These are phyloP conservation scores for Trichoderma endophyticum DNA, from an alignment of 2,329 filamentous ascomycete genomes.

Conservation along the genomic window DNA sequence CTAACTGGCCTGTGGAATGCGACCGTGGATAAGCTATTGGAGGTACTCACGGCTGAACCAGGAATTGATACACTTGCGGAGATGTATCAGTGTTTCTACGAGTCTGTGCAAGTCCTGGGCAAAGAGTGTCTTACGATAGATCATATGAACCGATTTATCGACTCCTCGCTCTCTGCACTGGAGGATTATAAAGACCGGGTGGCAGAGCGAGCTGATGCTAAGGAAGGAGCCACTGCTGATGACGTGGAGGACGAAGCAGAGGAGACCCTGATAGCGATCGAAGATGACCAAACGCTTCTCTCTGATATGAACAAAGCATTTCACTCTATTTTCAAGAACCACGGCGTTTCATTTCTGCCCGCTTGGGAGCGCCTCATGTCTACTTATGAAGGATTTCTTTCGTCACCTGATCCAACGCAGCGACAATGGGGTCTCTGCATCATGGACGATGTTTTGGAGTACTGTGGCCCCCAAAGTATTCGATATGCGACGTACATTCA, in stretches of 20 bases:
- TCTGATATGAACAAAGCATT: slow-evolving; percentile 99
- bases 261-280: slow-evolving; percentile 84
- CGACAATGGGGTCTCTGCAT: slow-evolving; percentile 99
- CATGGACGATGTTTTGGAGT: slow-evolving; percentile 96
- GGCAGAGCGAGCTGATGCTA: slow-evolving; percentile 76
- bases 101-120: slow-evolving; percentile 91
- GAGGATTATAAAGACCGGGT: slow-evolving; percentile 92
- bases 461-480: slow-evolving; percentile 86
- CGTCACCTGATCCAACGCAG: slow-evolving; percentile 79
- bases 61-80: slow-evolving; percentile 94
- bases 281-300: slow-evolving; percentile 93
- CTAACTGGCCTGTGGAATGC: slow-evolving; percentile 79
- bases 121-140: slow-evolving; percentile 73
- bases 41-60: slow-evolving; percentile 89
- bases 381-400: slow-evolving; percentile 83
- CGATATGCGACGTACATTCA: slow-evolving; percentile 84
- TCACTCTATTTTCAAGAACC: slow-evolving; percentile 98
- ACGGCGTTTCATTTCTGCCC: slow-evolving; percentile 77
- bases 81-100: slow-evolving; percentile 99
- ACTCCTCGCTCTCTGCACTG: slow-evolving; percentile 77
- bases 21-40: slow-evolving; percentile 86
- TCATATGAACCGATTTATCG: slow-evolving; percentile 85
- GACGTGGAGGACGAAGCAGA: slow-evolving; percentile 89
- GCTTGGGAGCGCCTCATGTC: slow-evolving; percentile 82
- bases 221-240: slow-evolving; percentile 67